Base-by-base conservation (phyloP, 768 basidiomycete species). In the Dentipellis sp. region DNA sequence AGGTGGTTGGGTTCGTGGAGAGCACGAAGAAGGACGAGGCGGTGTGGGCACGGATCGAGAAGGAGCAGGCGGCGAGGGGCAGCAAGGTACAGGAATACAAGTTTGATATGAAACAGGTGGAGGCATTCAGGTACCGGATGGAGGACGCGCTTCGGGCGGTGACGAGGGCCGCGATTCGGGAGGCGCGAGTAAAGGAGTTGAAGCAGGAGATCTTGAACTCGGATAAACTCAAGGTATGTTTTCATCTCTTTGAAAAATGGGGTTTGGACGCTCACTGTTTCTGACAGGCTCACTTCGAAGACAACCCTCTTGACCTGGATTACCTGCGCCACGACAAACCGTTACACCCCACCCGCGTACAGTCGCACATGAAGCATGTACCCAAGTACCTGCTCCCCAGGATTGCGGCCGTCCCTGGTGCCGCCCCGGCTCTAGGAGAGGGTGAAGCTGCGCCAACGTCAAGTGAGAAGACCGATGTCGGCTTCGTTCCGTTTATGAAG, bases 111-210 rank as follows among this genome's bases (percentile, higher is more conserved):
- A 90, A 84, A 67, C 88, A 97, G 75, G 92, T 98, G 17, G 94
- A 99, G 64, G 93, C 91, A 19, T 99, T 99, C 73, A 75, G 94
- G 65, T 99, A 99, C 72, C 80, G 97, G 50, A 97, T 97, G 95
- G 91, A 95, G 66, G 97, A 98, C 66, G 97, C 92, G 1, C 67
- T 98, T 63, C 77, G 91, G 60, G 81, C 86, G 48, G 94, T 97
- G 10, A 98, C 97, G 55, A 79, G 85, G 62, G 85, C 81, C 56
- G 83, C 86, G 7, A 83, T 98, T 59, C 81, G 85, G 61, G 95
- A 99, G 69, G 97, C 97, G 1, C 75, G 94, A 63, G 77, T 97
- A 48, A 95, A 94, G 69, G 95, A 98, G 69, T 72, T 98, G 63
- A 94, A 95, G 70, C 73, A 84, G 34, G 97, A 99, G 70, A 85